These are phyloP conservation scores for Sistotremastrum suecicum DNA, from an alignment of 768 basidiomycete species.

Conservation along the genomic window DNA sequence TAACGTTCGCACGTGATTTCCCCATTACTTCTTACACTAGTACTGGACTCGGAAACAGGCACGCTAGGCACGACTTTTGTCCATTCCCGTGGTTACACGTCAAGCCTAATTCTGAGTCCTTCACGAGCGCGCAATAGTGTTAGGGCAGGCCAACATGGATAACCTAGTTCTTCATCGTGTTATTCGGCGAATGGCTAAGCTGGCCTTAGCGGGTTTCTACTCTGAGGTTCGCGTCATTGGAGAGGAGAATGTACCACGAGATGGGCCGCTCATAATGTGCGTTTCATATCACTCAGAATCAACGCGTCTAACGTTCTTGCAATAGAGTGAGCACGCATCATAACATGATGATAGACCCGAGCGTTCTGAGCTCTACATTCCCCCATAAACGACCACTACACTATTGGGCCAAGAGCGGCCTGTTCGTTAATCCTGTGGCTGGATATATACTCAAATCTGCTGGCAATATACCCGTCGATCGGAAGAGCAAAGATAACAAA, in stretches of 20 bases:
- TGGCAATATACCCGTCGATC: constrained; percentile 96
- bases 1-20: too few relatives aligned
- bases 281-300: constrained; percentile 17
- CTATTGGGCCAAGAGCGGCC: constrained; percentile 85
- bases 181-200: constrained; percentile 54
- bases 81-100: too few relatives aligned
- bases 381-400: constrained; percentile 73
- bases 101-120: too few relatives aligned
- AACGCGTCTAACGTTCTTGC: constrained; percentile 2
- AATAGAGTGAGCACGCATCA: constrained; percentile 73
- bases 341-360: constrained; percentile 92
- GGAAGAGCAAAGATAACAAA: constrained; percentile 86
- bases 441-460: constrained; percentile 69
- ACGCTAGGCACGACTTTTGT: too few relatives aligned
- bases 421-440: constrained; percentile 70
- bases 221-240: constrained; percentile 76
- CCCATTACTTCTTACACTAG: too few relatives aligned
- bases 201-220: constrained; percentile 80
- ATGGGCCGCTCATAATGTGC: constrained; percentile 90
- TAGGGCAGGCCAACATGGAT: constrained; percentile 24
- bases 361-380: constrained; percentile 65
- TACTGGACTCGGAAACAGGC: too few relatives aligned
- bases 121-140: too few relatives aligned
- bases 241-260: constrained; percentile 71
- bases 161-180: constrained; percentile 49